phyloP scores from a whole-genome alignment of 768 basidiomycete genomes.

The Rhodosporidiobolus odoratus region DNA sequence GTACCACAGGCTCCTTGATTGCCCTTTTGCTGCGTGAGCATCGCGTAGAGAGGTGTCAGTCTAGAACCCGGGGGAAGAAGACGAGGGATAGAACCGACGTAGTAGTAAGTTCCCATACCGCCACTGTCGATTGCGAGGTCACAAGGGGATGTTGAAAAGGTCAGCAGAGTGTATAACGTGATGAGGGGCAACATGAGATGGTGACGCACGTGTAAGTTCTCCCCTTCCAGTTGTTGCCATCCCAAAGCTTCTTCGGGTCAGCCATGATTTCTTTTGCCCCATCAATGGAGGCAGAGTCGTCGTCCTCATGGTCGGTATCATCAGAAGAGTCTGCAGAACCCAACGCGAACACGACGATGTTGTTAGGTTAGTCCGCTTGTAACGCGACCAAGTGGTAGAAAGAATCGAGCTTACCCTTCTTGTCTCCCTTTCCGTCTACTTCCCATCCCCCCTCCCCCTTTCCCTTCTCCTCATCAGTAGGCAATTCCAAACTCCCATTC shows the following conservation, averaged over 20 bases:
- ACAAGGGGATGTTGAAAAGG: not conserved
- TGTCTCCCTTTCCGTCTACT: not conserved
- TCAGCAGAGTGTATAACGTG: not conserved
- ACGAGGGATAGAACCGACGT: not conserved
- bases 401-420: not conserved
- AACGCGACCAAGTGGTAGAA: not conserved
- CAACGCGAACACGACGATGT: too few species aligned
- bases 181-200: too few species aligned
- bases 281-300: too few species aligned
- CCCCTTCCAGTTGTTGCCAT: too few species aligned
- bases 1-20: constrained; percentile 6
- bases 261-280: too few species aligned
- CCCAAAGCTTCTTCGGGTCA: too few species aligned
- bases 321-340: too few species aligned
- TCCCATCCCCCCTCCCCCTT: not conserved
- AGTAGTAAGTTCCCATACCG: not conserved
- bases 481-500: not conserved
- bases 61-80: not conserved
- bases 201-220: too few species aligned
- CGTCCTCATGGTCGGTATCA: too few species aligned
- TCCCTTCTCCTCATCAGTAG: not conserved
- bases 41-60: not conserved
- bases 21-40: constrained; percentile 1
- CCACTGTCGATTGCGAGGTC: too few species aligned
- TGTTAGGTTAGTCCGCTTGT: too few species aligned